Base-by-base conservation (phyloP, 768 basidiomycete species). In the Floccularia luteovirens region DNA sequence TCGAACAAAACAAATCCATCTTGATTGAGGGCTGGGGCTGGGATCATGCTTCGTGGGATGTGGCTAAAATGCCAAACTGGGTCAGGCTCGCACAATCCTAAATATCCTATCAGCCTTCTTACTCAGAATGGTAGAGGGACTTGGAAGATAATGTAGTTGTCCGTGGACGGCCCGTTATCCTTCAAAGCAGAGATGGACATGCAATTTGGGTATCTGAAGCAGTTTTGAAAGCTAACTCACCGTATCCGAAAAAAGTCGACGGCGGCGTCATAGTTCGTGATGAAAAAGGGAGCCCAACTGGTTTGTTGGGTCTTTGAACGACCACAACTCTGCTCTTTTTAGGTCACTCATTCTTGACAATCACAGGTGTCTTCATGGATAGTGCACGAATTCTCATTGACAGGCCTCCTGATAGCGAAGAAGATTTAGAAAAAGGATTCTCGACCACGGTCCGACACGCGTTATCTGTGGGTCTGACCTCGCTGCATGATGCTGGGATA, bases 11-110 rank as follows among this genome's bases (percentile, higher is more conserved):
- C 53, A 60, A 51, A 20, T 55, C 63, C 19, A 62, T 60, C 40
- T 75, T 74, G 54, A 64, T 88, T 4, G 69, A 77, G 45, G 82
- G 82, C 3, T 70, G 77, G 60, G 86, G 85, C 2, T 89, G 84
- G 82, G 81, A 88, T 50, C 86, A 88, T 57, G 85, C 82, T 3
- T 62, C 62, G 40, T 79, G 77, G 77, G 54, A 62, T 12, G 49
- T 44, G 19, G 57, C 59, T 25, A 59, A 59, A 20, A 81, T 75
- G 58, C 82, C 81, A 4, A 69, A 66, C 7, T 37, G 36, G 36
- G 36, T 23, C 13, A 20, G 24, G n/a, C n/a, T n/a, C n/a, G n/a
- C n/a, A n/a, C n/a, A n/a, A n/a, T n/a, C n/a, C n/a, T n/a, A n/a
- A n/a, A n/a, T n/a, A n/a, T n/a, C n/a, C n/a, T n/a, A n/a, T n/a